Conservation (phyloP, 2,329 filamentous ascomycete species). For the Alternaria hordeiaustralica region DNA sequence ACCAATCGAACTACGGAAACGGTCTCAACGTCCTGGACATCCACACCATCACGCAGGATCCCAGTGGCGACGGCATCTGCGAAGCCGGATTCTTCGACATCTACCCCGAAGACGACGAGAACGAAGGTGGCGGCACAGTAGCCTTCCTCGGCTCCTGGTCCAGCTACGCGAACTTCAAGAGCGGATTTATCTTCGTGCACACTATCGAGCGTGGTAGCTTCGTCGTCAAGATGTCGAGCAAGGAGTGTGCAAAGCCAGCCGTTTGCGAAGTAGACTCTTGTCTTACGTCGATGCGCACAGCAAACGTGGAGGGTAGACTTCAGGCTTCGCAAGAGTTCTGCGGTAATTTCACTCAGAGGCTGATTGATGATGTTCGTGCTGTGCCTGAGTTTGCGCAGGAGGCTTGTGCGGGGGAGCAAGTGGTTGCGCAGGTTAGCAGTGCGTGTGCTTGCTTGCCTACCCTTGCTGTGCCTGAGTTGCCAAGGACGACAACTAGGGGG, state of each 20-base stretch:
- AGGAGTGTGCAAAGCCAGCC: conserved; percentile 26
- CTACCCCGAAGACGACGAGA: conserved; percentile 50
- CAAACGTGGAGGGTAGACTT: conserved; percentile 26
- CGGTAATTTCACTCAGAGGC: conserved; percentile 20
- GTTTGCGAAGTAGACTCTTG: conserved; percentile 30
- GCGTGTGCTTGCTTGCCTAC: conserved; percentile 35
- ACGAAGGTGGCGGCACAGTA: conserved; percentile 42
- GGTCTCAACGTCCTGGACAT: conserved; percentile 49
- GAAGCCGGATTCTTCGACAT: conserved; percentile 52
- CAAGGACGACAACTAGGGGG: conserved; percentile 29
- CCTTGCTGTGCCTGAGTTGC: conserved; percentile 27
- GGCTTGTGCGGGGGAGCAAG: conserved; percentile 19
- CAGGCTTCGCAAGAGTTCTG: conserved; percentile 27
- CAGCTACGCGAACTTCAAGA: conserved; percentile 45
- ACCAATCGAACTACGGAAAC: conserved; percentile 50
- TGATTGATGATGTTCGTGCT: conserved; percentile 19
- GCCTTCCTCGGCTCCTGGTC: conserved; percentile 52
- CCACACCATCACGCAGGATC: conserved; percentile 45
- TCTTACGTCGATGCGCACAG: conserved; percentile 25
- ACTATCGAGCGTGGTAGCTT: conserved; percentile 46
- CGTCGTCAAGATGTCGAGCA: conserved; percentile 39
- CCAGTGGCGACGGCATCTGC: conserved; percentile 44
- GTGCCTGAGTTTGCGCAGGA: conserved; percentile 26
- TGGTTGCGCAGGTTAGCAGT: conserved; percentile 31
- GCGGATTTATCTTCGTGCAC: conserved; percentile 44